These are phyloP conservation scores for Penicillium sp. DNA, from an alignment of 2,329 filamentous ascomycete species.

Conservation along the genomic window DNA sequence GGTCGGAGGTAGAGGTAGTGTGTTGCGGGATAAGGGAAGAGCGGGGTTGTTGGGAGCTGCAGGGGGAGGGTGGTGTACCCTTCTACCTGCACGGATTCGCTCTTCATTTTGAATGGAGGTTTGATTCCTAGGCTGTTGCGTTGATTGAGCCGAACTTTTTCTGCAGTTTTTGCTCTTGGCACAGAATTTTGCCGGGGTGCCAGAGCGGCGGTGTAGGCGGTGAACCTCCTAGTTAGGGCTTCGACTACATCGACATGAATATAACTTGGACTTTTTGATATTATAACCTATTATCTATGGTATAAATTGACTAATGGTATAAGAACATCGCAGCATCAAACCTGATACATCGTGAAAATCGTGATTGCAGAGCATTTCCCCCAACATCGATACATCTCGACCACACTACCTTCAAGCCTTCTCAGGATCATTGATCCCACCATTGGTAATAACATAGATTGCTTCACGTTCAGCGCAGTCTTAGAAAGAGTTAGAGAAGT, in stretches of 20 bases:
- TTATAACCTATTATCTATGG: neutral
- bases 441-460: conserved; percentile 67
- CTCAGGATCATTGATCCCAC: conserved; percentile 66
- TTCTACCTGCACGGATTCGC: conserved; percentile 43
- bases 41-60: conserved; percentile 60
- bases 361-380: neutral
- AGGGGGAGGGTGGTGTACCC: conserved; percentile 71
- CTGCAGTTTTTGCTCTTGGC: conserved; percentile 21
- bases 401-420: conserved; percentile 46
- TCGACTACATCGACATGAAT: neutral
- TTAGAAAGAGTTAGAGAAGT: conserved; percentile 25
- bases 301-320: neutral
- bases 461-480: conserved; percentile 68
- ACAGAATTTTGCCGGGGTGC: conserved; percentile 18
- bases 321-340: neutral
- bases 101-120: conserved; percentile 34
- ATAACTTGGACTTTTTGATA: neutral
- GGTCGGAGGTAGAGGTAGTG: conserved; percentile 86
- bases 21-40: conserved; percentile 60
- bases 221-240: conserved; percentile 4
- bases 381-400: neutral
- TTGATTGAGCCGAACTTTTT: conserved; percentile 13
- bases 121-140: conserved; percentile 10
- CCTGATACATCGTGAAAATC: neutral
- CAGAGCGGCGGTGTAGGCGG: conserved; percentile 16